These are phyloP conservation scores for Amoebophrya sp. DNA, from an alignment of 169 alveolate genomes.

Conservation along the genomic window DNA sequence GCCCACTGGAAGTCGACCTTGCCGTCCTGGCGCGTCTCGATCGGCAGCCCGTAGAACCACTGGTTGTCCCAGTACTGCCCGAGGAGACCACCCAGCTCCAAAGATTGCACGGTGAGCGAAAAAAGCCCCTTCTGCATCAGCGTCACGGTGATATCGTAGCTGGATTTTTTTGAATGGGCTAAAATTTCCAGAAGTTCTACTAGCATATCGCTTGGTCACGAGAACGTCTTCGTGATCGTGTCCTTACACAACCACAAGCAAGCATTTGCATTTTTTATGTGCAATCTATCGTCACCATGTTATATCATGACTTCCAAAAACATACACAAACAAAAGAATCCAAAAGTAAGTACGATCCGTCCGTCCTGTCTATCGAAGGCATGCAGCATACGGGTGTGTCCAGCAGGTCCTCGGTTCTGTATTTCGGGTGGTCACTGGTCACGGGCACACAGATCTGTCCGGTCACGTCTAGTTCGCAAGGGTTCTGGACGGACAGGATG, in stretches of 20 bases:
- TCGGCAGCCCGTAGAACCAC: conserved; percentile 34
- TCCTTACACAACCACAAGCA: no score
- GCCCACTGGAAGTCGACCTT: conserved; percentile 12
- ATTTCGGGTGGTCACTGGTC: conserved; percentile 6
- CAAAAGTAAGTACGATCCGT: neutral
- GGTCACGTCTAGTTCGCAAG: conserved; percentile 4
- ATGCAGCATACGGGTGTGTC: neutral
- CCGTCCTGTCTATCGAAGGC: neutral
- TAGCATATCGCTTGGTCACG: no score
- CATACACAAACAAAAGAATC: neutral
- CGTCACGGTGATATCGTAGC: conserved; percentile 29
- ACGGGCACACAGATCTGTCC: neutral
- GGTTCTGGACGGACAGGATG: neutral
- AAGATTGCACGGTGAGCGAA: conserved; percentile 11
- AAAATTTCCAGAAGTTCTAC: no score
- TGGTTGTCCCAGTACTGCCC: conserved; percentile 40
- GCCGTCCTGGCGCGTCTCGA: conserved; percentile 34
- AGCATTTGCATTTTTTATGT: no score
- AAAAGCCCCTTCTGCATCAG: conserved; percentile 28
- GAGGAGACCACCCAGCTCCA: conserved; percentile 35
- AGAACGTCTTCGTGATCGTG: no score
- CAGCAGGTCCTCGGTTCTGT: neutral
- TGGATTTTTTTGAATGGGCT: neutral
- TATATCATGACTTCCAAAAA: no score
- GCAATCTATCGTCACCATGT: no score